These are phyloP conservation scores for Eucalyptus grandis DNA, from an alignment of 345 rosid species.

Conservation along the genomic window DNA sequence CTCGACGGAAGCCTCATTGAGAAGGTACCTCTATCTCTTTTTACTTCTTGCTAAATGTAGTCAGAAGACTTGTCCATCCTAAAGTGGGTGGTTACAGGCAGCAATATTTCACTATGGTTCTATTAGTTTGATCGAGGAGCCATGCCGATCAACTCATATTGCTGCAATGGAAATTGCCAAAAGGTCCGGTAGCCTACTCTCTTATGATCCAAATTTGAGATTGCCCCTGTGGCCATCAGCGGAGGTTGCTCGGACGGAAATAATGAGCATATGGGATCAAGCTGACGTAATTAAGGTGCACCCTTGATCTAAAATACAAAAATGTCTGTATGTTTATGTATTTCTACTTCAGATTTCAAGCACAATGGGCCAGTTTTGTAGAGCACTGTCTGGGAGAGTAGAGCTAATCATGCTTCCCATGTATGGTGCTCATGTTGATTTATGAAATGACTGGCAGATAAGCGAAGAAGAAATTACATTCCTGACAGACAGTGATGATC, in stretches of 20 bases:
- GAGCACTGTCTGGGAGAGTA: background rate
- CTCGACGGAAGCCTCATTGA: conserved; percentile 33
- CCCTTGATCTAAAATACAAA: background rate
- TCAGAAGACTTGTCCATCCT: background rate
- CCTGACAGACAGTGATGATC: conserved; percentile 19
- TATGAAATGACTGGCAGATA: conserved; percentile 2
- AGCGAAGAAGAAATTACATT: conserved; percentile 32
- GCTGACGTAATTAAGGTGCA: conserved; percentile 57
- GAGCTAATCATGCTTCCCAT: background rate
- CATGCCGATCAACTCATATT: conserved; percentile 48
- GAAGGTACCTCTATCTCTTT: conserved; percentile 15
- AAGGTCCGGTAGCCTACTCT: conserved; percentile 44
- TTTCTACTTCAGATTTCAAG: background rate
- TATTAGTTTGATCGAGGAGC: conserved; percentile 59
- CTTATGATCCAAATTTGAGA: conserved; percentile 55
- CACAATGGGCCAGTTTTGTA: background rate
- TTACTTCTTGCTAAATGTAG: background rate
- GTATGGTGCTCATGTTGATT: background rate
- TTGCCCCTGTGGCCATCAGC: conserved; percentile 50
- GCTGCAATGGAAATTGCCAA: conserved; percentile 53
- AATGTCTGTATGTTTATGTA: background rate
- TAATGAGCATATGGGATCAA: conserved; percentile 55
- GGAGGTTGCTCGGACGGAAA: conserved; percentile 40
- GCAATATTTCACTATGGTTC: conserved; percentile 57
- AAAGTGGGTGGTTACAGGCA: conserved; percentile 22